Conservation (phyloP, 2,329 filamentous ascomycete species). For the Gnomoniopsis smithogilvyi region DNA sequence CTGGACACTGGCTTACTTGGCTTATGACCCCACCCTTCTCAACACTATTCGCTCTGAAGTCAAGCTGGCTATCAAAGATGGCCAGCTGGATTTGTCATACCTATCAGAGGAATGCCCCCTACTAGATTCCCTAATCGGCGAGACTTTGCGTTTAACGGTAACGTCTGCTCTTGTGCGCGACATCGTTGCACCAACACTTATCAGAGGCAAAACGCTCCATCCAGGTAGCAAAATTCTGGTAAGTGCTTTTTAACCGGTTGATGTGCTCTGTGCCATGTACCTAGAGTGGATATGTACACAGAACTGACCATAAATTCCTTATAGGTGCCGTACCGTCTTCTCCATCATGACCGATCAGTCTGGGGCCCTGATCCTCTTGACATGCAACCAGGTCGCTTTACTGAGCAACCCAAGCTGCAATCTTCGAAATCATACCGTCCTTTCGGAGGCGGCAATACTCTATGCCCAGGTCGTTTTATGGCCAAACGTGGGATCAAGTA, state of each 20-base stretch:
- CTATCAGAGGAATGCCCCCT: not conserved
- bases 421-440: not conserved
- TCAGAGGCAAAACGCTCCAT: not conserved
- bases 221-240: not conserved
- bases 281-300: too few relatives aligned
- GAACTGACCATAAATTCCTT: not conserved
- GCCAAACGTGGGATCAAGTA: not conserved
- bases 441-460: not conserved
- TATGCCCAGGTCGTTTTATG: not conserved
- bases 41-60: not conserved
- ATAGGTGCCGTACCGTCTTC: not conserved
- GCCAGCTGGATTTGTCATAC: not conserved
- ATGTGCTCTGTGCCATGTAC: too few relatives aligned
- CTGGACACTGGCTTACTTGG: conserved; percentile 8
- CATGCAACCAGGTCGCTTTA: not conserved
- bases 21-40: not conserved
- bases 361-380: not conserved
- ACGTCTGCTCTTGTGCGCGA: not conserved
- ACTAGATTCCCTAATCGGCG: not conserved
- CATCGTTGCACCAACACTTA: not conserved
- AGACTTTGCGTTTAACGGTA: not conserved
- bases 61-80: not conserved
- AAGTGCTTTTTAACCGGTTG: not conserved
- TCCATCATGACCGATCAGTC: not conserved
- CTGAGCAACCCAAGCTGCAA: not conserved